These are phyloP conservation scores for Aspergillus sp. DNA, from an alignment of 2,329 filamentous ascomycete genomes.

Conservation along the genomic window DNA sequence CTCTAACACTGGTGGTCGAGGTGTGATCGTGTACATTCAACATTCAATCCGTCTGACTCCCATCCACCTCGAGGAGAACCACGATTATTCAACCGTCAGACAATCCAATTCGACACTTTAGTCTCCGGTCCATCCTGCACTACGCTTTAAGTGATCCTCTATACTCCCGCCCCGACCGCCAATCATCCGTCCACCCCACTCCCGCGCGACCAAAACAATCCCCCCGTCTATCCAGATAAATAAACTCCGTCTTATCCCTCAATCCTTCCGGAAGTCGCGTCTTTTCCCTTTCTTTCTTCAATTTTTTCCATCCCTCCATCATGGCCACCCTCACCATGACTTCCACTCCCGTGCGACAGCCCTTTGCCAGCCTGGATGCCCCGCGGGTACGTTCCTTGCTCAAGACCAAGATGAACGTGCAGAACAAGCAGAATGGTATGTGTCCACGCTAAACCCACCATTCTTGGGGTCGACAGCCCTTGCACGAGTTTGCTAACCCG, in stretches of 20 bases:
- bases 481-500: constrained; percentile 6
- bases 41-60: not conserved
- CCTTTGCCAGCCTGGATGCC: constrained; percentile 36
- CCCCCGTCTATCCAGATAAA: constrained; percentile 2
- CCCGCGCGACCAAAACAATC: constrained; percentile 22
- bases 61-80: too few relatives aligned
- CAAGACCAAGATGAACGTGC: constrained; percentile 31
- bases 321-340: constrained; percentile 40
- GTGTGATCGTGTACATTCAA: constrained; percentile 1
- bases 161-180: constrained; percentile 17
- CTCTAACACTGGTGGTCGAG: not conserved
- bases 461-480: not conserved
- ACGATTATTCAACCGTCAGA: not conserved
- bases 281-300: not conserved
- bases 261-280: not conserved
- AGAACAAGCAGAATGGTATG: constrained; percentile 35
- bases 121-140: not conserved
- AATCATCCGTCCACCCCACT: constrained; percentile 25
- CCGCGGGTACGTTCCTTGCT: constrained; percentile 32
- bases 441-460: constrained; percentile 1
- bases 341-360: constrained; percentile 31
- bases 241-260: not conserved
- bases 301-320: constrained; percentile 3
- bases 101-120: not conserved
- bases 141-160: not conserved